A percentile compares a stretch with the other conserved stretches of the same genome.
Evolutionary conservation across 108 stramenopile genomes (phyloP).

Genomic region (Licmophora abbreviata): DNA sequence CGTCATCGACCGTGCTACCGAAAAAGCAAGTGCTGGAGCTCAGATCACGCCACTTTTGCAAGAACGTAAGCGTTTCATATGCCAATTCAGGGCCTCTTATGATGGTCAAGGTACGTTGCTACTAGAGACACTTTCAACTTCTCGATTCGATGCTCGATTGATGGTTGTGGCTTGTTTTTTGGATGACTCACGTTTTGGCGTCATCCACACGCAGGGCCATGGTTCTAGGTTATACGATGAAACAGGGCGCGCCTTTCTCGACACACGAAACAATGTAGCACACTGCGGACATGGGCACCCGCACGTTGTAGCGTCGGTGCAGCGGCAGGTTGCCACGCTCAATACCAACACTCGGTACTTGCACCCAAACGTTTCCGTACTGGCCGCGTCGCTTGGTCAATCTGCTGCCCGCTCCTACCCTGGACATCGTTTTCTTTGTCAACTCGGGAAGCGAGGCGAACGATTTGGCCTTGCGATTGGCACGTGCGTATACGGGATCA

Average conservation of each 20-base stretch:
- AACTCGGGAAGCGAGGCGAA: slow-evolving; percentile 96
- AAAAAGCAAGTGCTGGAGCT: slow-evolving; percentile 43
- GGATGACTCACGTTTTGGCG: too few species aligned
- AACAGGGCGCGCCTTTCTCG: slow-evolving; percentile 59
- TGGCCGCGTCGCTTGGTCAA: slow-evolving; percentile 53
- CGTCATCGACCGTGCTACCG: slow-evolving; percentile 1
- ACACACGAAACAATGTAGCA: slow-evolving; percentile 90
- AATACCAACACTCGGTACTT: slow-evolving; percentile 94
- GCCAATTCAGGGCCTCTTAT: slow-evolving; percentile 63
- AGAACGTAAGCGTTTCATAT: slow-evolving; percentile 62
- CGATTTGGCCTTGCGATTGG: slow-evolving; percentile 92
- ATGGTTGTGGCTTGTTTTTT: too few species aligned
- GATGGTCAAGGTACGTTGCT: slow-evolving; percentile 25
- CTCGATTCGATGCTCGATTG: too few species aligned
- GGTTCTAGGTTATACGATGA: slow-evolving; percentile 56
- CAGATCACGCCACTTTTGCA: slow-evolving; percentile 45
- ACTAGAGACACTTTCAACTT: not conserved
- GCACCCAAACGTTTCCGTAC: slow-evolving; percentile 66
- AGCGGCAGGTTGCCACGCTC: slow-evolving; percentile 47
- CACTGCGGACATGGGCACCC: slow-evolving; percentile 82
- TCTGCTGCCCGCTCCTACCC: slow-evolving; percentile 49
- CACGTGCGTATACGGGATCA: slow-evolving; percentile 49
- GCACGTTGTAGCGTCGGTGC: slow-evolving; percentile 55
- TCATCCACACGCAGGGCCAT: slow-evolving; percentile 29
- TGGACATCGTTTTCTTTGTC: slow-evolving; percentile 83